Conservation (phyloP, 331 rosid genomes). For the Quercus lobata region DNA sequence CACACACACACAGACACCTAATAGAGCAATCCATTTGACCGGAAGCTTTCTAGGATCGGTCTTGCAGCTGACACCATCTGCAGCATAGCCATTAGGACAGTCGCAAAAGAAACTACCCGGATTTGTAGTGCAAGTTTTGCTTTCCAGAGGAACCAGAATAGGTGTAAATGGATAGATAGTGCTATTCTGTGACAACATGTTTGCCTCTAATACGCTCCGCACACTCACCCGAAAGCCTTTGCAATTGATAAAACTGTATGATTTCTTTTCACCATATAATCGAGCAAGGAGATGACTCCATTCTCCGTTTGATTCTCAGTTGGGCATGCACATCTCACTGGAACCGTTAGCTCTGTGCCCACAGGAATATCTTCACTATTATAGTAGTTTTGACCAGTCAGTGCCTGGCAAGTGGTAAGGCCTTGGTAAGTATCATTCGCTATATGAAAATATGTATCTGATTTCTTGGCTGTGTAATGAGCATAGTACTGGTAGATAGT, state of each 20-base stretch:
- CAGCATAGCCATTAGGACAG: constrained; percentile 15
- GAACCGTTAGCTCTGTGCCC: constrained; percentile 34
- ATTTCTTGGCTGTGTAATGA: neutral
- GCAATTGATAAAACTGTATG: constrained; percentile 29
- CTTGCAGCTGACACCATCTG: constrained; percentile 16
- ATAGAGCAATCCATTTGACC: constrained; percentile 28
- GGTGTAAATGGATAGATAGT: constrained; percentile 22
- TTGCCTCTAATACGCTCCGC: constrained; percentile 29
- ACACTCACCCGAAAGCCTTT: constrained; percentile 21
- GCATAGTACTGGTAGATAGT: constrained; percentile 27
- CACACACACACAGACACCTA: constrained; percentile 20
- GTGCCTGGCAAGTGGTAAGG: constrained; percentile 46
- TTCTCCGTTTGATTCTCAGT: constrained; percentile 11
- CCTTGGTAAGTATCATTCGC: constrained; percentile 35
- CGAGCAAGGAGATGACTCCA: constrained; percentile 28
- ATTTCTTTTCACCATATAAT: constrained; percentile 16
- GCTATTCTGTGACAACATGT: constrained; percentile 10
- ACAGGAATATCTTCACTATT: neutral
- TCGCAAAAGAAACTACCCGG: constrained; percentile 37
- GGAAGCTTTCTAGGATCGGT: constrained; percentile 25
- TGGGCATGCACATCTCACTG: constrained; percentile 46
- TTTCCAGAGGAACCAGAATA: constrained; percentile 45
- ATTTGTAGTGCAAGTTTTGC: constrained; percentile 27
- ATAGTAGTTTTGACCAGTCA: constrained; percentile 46
- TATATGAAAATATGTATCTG: constrained; percentile 24